phyloP scores from a whole-genome alignment of 1,284 basidiomycete species.

The Erythrobasidium hasegawianum region DNA sequence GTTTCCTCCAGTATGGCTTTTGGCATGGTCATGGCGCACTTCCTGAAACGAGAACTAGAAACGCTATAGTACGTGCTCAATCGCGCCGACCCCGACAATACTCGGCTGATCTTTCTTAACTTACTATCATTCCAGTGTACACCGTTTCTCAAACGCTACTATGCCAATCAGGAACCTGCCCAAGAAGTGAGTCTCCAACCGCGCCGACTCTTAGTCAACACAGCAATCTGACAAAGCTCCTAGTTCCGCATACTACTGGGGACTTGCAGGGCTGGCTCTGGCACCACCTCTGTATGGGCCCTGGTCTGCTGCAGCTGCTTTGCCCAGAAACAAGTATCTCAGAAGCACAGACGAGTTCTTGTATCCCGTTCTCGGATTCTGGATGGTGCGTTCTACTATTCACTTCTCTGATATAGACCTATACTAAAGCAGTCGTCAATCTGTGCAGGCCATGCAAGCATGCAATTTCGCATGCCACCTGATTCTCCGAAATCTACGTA shows the following conservation, averaged over 20 bases:
- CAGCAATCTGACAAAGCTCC: no score
- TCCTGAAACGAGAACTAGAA: slow-evolving; percentile 87
- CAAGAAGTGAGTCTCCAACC: slow-evolving; percentile 83
- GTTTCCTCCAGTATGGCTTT: slow-evolving; percentile 65
- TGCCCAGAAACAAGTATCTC: slow-evolving; percentile 49
- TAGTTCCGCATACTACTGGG: slow-evolving; percentile 83
- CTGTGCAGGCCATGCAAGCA: slow-evolving; percentile 79
- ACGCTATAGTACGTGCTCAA: slow-evolving; percentile 80
- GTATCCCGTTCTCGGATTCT: slow-evolving; percentile 63
- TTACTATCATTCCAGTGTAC: slow-evolving; percentile 68
- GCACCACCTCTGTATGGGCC: slow-evolving; percentile 73
- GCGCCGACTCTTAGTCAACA: no score
- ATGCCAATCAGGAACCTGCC: slow-evolving; percentile 87
- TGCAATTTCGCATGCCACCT: slow-evolving; percentile 82
- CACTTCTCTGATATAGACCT: not conserved
- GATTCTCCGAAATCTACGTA: slow-evolving; percentile 72
- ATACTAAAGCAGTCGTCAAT: no score
- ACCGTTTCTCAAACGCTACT: slow-evolving; percentile 90
- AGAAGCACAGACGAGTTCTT: slow-evolving; percentile 68
- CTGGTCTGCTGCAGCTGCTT: slow-evolving; percentile 58
- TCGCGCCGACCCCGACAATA: not conserved
- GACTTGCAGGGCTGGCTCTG: slow-evolving; percentile 73
- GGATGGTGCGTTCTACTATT: slow-evolving; percentile 60
- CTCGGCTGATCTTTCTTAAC: no score
- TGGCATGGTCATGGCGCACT: slow-evolving; percentile 76